These are phyloP conservation scores for Hibiscus tridactylites DNA, from an alignment of 345 rosid species.

Conservation along the genomic window DNA sequence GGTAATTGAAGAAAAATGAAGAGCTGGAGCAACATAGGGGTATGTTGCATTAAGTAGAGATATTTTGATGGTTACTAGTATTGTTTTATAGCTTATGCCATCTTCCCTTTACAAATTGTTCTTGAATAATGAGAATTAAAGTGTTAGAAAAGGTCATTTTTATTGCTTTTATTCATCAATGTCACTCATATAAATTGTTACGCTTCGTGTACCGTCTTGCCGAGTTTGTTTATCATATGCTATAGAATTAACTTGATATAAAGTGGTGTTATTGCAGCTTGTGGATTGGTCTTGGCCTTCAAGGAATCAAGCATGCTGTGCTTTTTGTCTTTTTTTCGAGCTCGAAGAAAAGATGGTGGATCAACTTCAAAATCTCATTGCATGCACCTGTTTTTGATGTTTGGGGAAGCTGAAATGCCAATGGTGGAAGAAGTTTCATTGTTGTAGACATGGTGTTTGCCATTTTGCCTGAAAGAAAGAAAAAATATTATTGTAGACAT, in stretches of 20 bases:
- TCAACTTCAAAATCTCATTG: not conserved
- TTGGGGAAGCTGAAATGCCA: not conserved
- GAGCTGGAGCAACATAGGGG: not conserved
- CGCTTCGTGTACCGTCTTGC: not conserved
- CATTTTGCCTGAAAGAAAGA: no score
- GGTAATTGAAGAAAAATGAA: not conserved
- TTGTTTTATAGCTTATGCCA: not conserved
- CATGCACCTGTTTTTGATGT: not conserved
- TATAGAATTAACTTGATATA: not conserved
- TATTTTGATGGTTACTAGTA: not conserved
- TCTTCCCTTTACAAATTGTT: not conserved
- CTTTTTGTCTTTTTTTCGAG: not conserved
- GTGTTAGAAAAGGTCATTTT: not conserved
- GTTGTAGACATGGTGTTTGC: not conserved
- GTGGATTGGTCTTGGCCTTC: constrained; percentile 3
- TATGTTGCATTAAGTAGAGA: not conserved
- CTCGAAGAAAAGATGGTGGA: not conserved
- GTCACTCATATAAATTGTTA: not conserved
- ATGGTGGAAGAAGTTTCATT: not conserved
- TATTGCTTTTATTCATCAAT: not conserved
- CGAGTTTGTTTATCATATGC: not conserved
- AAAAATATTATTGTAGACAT: no score
- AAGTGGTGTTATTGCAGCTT: not conserved
- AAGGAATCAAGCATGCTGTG: not conserved
- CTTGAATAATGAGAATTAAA: not conserved